phyloP scores from a whole-genome alignment of 1,284 basidiomycete species.

The Athelia sp. region DNA sequence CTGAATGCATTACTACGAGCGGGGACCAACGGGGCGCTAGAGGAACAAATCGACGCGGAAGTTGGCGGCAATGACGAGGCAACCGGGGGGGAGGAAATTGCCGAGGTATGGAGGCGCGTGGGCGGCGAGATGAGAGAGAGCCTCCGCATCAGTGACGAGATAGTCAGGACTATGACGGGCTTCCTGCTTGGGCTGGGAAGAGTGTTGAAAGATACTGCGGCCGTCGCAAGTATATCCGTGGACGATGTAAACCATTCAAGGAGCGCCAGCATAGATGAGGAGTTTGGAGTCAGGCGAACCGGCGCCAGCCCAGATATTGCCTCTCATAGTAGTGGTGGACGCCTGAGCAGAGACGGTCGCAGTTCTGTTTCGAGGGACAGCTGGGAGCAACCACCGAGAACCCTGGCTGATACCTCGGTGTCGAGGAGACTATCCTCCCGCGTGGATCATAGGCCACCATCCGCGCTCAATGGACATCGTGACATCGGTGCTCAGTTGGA shows the following conservation, averaged over 20 bases:
- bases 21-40: slow-evolving; percentile 53
- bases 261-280: slow-evolving; percentile 36
- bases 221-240: slow-evolving; percentile 17
- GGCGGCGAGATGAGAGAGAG: slow-evolving; percentile 69
- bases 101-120: slow-evolving; percentile 60
- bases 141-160: slow-evolving; percentile 66
- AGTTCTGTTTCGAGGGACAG: slow-evolving; percentile 54
- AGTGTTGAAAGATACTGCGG: slow-evolving; percentile 52
- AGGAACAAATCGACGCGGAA: slow-evolving; percentile 69
- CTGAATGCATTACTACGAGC: slow-evolving; percentile 56
- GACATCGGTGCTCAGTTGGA: slow-evolving; percentile 26
- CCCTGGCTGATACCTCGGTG: slow-evolving; percentile 14
- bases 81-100: slow-evolving; percentile 28
- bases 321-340: background rate
- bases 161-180: slow-evolving; percentile 67
- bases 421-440: slow-evolving; percentile 18
- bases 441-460: slow-evolving; percentile 20
- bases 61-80: slow-evolving; percentile 42
- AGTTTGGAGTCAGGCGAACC: slow-evolving; percentile 15
- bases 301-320: slow-evolving; percentile 29
- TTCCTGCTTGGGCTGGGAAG: slow-evolving; percentile 69
- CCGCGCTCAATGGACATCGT: slow-evolving; percentile 17
- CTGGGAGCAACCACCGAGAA: slow-evolving; percentile 40
- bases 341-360: slow-evolving; percentile 36
- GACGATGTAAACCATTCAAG: slow-evolving; percentile 32